These are phyloP conservation scores for Wickerhamiella parazyma DNA, from an alignment of 805 yeast species.

Conservation along the genomic window DNA sequence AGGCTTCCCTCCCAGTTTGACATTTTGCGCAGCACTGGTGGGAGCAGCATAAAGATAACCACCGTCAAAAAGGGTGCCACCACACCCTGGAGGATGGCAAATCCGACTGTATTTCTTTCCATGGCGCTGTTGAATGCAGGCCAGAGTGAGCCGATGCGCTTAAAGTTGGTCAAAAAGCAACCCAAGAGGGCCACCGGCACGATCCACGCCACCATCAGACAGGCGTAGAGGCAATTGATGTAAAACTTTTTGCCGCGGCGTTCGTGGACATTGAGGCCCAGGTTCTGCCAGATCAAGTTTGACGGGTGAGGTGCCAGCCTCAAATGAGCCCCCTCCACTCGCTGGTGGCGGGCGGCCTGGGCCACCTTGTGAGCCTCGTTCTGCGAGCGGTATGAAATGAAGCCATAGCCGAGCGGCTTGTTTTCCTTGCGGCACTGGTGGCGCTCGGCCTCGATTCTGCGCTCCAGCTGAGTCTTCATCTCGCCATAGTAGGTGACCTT, in stretches of 20 bases:
- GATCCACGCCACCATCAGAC: constrained; percentile 26
- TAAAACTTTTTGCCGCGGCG: constrained; percentile 24
- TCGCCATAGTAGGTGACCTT: constrained; percentile 14
- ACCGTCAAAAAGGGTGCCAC: constrained; percentile 27
- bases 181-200: constrained; percentile 31
- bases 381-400: constrained; percentile 22
- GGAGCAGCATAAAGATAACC: constrained; percentile 25
- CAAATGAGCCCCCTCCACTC: constrained; percentile 13
- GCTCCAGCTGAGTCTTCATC: constrained; percentile 14
- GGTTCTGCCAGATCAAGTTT: constrained; percentile 28
- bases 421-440: constrained; percentile 10
- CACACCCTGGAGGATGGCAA: constrained; percentile 29
- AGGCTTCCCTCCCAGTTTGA: constrained; percentile 28
- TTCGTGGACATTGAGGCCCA: constrained; percentile 20
- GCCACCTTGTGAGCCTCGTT: constrained; percentile 21
- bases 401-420: constrained; percentile 22
- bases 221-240: constrained; percentile 24
- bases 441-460: constrained; percentile 19
- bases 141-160: constrained; percentile 28
- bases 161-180: constrained; percentile 27
- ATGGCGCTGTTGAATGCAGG: constrained; percentile 23
- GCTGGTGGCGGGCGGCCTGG: constrained; percentile 2
- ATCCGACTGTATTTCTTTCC: constrained; percentile 18
- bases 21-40: constrained; percentile 26
- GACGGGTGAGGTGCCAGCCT: constrained; percentile 26